These are phyloP conservation scores for Vararia minispora DNA, from an alignment of 768 basidiomycete species.

Conservation along the genomic window DNA sequence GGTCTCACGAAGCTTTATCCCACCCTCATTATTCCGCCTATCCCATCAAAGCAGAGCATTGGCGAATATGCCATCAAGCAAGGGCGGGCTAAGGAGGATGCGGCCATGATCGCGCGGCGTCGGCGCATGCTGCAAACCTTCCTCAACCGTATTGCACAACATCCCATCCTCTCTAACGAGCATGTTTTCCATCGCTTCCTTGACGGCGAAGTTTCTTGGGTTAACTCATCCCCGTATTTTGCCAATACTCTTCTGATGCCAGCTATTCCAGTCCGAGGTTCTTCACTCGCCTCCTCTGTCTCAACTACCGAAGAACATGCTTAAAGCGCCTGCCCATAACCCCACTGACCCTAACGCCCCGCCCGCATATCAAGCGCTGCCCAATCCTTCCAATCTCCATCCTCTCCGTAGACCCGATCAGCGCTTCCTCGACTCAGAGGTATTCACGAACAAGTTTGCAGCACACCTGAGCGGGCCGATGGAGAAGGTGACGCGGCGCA, in stretches of 20 bases:
- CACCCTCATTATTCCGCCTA: slow-evolving; percentile 92
- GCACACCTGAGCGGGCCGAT: slow-evolving; percentile 84
- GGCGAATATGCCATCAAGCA: slow-evolving; percentile 97
- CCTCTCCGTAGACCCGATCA: slow-evolving; percentile 91
- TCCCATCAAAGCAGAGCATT: slow-evolving; percentile 92
- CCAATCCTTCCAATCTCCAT: slow-evolving; percentile 81
- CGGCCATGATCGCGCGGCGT: slow-evolving; percentile 78
- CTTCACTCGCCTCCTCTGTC: slow-evolving; percentile 88
- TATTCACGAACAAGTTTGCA: slow-evolving; percentile 92
- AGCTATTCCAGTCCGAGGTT: slow-evolving; percentile 62
- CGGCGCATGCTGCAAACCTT: slow-evolving; percentile 96
- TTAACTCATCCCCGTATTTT: slow-evolving; percentile 16
- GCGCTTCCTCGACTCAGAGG: slow-evolving; percentile 91
- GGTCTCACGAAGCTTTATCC: slow-evolving; percentile 85
- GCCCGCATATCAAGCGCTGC: slow-evolving; percentile 71
- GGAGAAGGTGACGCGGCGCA: slow-evolving; percentile 92
- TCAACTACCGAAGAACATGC: slow-evolving; percentile 85
- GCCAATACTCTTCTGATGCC: not conserved
- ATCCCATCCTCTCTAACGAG: slow-evolving; percentile 93
- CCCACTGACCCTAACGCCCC: slow-evolving; percentile 73
- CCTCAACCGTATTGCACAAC: slow-evolving; percentile 77
- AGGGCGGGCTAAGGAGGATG: slow-evolving; percentile 93
- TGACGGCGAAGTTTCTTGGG: slow-evolving; percentile 95
- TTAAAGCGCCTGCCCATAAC: slow-evolving; percentile 92
- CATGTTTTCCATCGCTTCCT: slow-evolving; percentile 95